Percentiles rank a stretch among this genome's conserved stretches.
phyloP scores from a whole-genome alignment of 2,329 filamentous ascomycete species.

The Cladophialophora exuberans region DNA sequence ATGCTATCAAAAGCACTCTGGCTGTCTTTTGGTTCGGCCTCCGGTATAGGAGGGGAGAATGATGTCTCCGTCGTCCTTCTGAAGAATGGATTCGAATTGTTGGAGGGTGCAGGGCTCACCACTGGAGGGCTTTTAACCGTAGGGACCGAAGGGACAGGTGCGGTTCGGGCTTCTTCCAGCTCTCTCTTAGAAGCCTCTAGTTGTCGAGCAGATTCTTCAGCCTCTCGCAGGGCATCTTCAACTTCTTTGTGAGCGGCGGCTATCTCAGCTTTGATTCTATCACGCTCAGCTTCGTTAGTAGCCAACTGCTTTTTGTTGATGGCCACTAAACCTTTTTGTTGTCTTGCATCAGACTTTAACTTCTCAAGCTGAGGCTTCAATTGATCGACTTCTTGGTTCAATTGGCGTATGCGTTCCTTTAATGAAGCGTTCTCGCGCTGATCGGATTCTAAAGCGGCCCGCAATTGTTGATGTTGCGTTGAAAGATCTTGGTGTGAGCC shows the following conservation, averaged over 20 bases:
- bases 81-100: conserved; percentile 91
- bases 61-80: conserved; percentile 61
- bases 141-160: conserved; percentile 24
- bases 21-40: conserved; percentile 18
- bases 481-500: conserved; percentile 79
- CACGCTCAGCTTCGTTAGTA: conserved; percentile 84
- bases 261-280: conserved; percentile 81
- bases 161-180: conserved; percentile 29
- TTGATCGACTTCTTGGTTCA: conserved; percentile 80
- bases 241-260: conserved; percentile 67
- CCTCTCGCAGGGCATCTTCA: conserved; percentile 61
- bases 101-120: conserved; percentile 59
- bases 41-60: conserved; percentile 26
- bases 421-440: conserved; percentile 84
- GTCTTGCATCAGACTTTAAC: conserved; percentile 84
- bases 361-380: conserved; percentile 92
- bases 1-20: conserved; percentile 78
- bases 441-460: conserved; percentile 76
- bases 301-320: conserved; percentile 98
- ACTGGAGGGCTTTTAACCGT: conserved; percentile 29
- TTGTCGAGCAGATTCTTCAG: conserved; percentile 37
- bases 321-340: conserved; percentile 93
- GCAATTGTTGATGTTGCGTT: conserved; percentile 76
- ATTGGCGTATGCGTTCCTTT: conserved; percentile 82
- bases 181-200: conserved; percentile 48